Conservation (phyloP, 2,329 filamentous ascomycete genomes). For the Hymenoscyphus scutula region DNA sequence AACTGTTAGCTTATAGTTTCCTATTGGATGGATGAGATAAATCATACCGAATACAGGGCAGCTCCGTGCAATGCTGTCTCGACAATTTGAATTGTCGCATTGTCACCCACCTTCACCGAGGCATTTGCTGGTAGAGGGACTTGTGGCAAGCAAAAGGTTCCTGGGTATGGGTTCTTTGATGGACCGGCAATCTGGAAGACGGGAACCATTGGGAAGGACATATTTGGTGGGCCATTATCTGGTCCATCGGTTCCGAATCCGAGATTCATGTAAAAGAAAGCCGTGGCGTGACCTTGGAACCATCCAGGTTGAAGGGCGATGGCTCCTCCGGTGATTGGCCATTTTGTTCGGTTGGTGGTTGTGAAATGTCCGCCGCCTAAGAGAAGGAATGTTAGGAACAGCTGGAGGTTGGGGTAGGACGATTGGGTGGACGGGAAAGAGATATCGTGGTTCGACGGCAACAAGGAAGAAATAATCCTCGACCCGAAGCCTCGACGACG, state of each 20-base stretch:
- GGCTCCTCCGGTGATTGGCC: slow-evolving; percentile 86
- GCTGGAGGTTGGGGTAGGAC: background rate
- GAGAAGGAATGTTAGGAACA: slow-evolving; percentile 14
- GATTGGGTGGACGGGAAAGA: background rate
- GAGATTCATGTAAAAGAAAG: slow-evolving; percentile 86
- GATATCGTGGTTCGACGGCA: background rate
- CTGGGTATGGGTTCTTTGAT: slow-evolving; percentile 78
- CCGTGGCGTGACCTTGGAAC: slow-evolving; percentile 84
- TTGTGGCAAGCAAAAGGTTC: slow-evolving; percentile 85
- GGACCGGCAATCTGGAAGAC: slow-evolving; percentile 84
- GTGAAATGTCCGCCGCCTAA: slow-evolving; percentile 79
- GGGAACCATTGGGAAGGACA: slow-evolving; percentile 78
- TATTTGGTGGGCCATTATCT: slow-evolving; percentile 71
- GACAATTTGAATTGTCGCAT: slow-evolving; percentile 86
- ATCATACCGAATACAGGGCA: slow-evolving; percentile 55
- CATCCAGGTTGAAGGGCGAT: slow-evolving; percentile 89
- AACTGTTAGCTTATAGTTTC: background rate
- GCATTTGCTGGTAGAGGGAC: slow-evolving; percentile 75
- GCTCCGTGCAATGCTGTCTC: slow-evolving; percentile 83
- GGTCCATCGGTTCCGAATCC: slow-evolving; percentile 72
- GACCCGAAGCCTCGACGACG: background rate
- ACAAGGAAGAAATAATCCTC: background rate
- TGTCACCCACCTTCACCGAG: slow-evolving; percentile 74
- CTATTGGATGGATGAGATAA: background rate
- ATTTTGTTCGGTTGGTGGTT: slow-evolving; percentile 82